phyloP scores from a whole-genome alignment of 2,329 filamentous ascomycete species.

The Ceratocystis colombiana region DNA sequence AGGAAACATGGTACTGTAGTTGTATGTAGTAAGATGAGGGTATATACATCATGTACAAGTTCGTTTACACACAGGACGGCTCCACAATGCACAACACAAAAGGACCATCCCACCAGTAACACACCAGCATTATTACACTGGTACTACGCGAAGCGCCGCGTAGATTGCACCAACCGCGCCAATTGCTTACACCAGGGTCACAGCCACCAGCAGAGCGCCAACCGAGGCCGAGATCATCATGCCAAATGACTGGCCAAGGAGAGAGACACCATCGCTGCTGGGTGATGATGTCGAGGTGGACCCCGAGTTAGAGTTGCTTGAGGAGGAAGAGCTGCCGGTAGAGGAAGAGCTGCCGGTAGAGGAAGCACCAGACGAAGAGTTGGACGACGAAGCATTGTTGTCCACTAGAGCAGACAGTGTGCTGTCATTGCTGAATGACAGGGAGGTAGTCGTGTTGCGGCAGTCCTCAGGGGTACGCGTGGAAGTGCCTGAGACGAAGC shows the following conservation, averaged over 20 bases:
- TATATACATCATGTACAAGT: constrained; percentile 16
- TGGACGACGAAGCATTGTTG: background rate
- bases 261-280: constrained; percentile 12
- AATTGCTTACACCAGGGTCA: background rate
- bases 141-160: too few species aligned
- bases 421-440: constrained; percentile 31
- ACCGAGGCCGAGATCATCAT: constrained; percentile 12
- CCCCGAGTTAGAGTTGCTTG: background rate
- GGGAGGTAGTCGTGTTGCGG: constrained; percentile 34
- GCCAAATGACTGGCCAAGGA: constrained; percentile 9
- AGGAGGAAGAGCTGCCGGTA: background rate
- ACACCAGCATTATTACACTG: background rate
- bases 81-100: background rate
- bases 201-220: constrained; percentile 12
- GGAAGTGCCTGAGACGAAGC: constrained; percentile 43
- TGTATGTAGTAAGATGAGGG: background rate
- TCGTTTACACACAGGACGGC: background rate
- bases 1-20: background rate
- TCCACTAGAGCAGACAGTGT: background rate
- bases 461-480: constrained; percentile 32
- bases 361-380: background rate
- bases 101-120: background rate
- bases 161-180: background rate
- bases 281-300: background rate
- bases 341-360: background rate